Conservation (phyloP, 2,329 filamentous ascomycete genomes). For the Ceratocystis alfenasii region DNA sequence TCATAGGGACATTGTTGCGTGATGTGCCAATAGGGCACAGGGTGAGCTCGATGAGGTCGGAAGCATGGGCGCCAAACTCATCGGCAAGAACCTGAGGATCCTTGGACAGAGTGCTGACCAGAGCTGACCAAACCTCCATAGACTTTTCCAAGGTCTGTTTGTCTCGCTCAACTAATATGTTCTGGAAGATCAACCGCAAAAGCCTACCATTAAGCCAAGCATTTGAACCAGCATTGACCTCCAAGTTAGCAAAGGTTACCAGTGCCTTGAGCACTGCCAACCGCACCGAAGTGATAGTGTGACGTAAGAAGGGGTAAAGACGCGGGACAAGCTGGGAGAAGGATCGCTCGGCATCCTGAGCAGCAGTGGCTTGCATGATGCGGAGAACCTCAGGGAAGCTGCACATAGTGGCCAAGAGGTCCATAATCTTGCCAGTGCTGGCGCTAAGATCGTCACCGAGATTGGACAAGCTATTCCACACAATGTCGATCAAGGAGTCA, state of each 20-base stretch:
- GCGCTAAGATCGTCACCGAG: constrained; percentile 95
- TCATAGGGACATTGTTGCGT: constrained; percentile 85
- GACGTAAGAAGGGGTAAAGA: constrained; percentile 87
- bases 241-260: constrained; percentile 81
- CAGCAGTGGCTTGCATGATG: constrained; percentile 84
- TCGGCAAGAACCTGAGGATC: constrained; percentile 52
- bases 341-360: constrained; percentile 70
- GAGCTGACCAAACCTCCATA: constrained; percentile 71
- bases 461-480: constrained; percentile 94
- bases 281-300: constrained; percentile 92
- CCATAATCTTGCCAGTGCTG: constrained; percentile 97
- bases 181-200: constrained; percentile 83
- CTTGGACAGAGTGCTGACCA: constrained; percentile 57
- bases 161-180: constrained; percentile 85
- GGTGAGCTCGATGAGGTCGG: constrained; percentile 71
- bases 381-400: constrained; percentile 85
- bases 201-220: constrained; percentile 81
- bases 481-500: constrained; percentile 75
- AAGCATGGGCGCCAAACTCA: constrained; percentile 64
- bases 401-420: constrained; percentile 87
- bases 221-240: constrained; percentile 54
- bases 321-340: constrained; percentile 87
- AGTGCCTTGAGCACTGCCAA: constrained; percentile 86
- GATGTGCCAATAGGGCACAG: constrained; percentile 87
- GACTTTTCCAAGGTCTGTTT: constrained; percentile 71